These are phyloP conservation scores for Mrakia hoshinonis DNA, from an alignment of 768 basidiomycete species.

Conservation along the genomic window DNA sequence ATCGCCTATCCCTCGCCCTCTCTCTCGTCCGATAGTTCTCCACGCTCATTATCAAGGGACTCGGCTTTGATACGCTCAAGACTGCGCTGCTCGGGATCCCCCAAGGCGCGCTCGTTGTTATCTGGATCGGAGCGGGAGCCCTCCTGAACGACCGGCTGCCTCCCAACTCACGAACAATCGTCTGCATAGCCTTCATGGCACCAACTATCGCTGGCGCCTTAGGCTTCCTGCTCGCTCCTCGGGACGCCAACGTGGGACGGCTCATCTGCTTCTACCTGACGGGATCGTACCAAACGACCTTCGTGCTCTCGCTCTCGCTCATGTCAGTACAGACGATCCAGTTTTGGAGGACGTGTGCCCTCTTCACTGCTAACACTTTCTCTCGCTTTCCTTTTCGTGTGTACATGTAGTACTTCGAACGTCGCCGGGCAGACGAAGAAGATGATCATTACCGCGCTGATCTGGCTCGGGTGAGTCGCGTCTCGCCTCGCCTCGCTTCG, in stretches of 20 bases:
- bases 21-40: slow-evolving; percentile 35
- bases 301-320: slow-evolving; percentile 36
- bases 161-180: slow-evolving; percentile 36
- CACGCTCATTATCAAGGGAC: slow-evolving; percentile 38
- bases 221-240: slow-evolving; percentile 40
- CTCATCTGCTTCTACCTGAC: slow-evolving; percentile 41
- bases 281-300: slow-evolving; percentile 39
- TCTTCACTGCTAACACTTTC: background rate
- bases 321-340: background rate
- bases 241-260: slow-evolving; percentile 37
- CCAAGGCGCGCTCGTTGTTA: slow-evolving; percentile 39
- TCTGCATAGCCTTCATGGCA: slow-evolving; percentile 36
- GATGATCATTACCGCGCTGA: slow-evolving; percentile 8
- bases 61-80: slow-evolving; percentile 39
- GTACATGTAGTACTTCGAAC: background rate
- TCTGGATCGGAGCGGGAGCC: slow-evolving; percentile 38
- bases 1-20: background rate
- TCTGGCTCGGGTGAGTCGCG: background rate
- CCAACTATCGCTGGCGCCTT: slow-evolving; percentile 40
- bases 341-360: background rate
- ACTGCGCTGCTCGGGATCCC: slow-evolving; percentile 41
- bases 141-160: slow-evolving; percentile 37
- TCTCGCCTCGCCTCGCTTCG: background rate
- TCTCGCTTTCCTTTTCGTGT: background rate
- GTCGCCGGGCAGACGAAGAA: slow-evolving; percentile 11